These are phyloP conservation scores for Lepraria neglecta DNA, from an alignment of 495 filamentous ascomycete species.

Conservation along the genomic window DNA sequence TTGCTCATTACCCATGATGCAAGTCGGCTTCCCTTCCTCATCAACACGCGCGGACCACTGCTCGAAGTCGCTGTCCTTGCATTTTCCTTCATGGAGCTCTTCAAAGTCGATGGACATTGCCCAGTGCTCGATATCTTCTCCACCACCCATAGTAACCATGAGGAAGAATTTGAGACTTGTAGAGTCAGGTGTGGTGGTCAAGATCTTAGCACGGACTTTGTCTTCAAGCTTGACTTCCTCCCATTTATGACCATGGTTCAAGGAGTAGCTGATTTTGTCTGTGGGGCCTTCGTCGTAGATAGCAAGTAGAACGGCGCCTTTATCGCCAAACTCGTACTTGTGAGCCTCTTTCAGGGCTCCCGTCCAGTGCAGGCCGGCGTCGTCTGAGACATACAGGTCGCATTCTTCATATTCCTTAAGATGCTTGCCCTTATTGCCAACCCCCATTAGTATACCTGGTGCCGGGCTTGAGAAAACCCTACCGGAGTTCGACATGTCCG, in stretches of 20 bases:
- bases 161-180: constrained; percentile 85
- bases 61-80: constrained; percentile 75
- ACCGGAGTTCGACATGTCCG: constrained; percentile 68
- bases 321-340: constrained; percentile 90
- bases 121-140: constrained; percentile 43
- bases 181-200: constrained; percentile 85
- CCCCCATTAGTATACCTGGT: constrained; percentile 85
- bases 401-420: constrained; percentile 61
- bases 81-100: constrained; percentile 71
- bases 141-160: constrained; percentile 44
- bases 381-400: constrained; percentile 80
- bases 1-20: constrained; percentile 92
- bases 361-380: constrained; percentile 81
- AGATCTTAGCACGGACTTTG: constrained; percentile 53
- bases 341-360: constrained; percentile 71
- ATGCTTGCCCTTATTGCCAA: constrained; percentile 76
- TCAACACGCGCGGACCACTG: constrained; percentile 78
- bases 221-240: constrained; percentile 54
- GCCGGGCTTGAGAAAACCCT: constrained; percentile 91
- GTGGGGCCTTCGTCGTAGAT: constrained; percentile 59
- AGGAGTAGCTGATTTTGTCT: constrained; percentile 67
- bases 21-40: constrained; percentile 70
- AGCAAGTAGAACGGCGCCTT: constrained; percentile 80
- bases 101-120: constrained; percentile 77
- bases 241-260: constrained; percentile 85